Evolutionary conservation across 495 filamentous ascomycete species (phyloP), one percentile per base, ranked within the genome.

Genomic region (Neurospora sp.): DNA sequence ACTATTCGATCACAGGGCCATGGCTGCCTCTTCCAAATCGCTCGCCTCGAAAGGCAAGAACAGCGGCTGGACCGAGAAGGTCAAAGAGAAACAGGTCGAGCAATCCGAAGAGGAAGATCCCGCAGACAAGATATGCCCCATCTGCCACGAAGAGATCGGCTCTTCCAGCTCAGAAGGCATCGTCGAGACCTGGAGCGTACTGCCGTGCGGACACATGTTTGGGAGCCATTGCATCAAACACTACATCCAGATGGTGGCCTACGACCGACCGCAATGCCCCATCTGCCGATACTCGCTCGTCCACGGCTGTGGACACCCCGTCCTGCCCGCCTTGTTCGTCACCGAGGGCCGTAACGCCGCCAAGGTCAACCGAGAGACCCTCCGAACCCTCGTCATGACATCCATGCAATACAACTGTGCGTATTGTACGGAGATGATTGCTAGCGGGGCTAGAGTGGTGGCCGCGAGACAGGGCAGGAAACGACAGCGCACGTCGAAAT

Each of bases 221-320:
- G 84, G 84, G 54, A 80, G 80, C 62, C 74, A 81, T 54, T 86
- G 84, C 81, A 85, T 86, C 75, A 84, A 85, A 66, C 79, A 77
- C 42, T 85, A 84, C 76, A 78, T 86, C 7, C 76, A 77, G 69
- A 77, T 83, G 72, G 80, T 82, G n/a, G 80, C 77, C 42, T 75
- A 79, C 62, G 72, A 78, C 4, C 75, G 74, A 16, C 81, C 84
- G 7, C 72, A 73, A 41, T 85, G 84, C 42, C 84, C 82, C 69
- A 77, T 84, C 70, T 85, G 82, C 75, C 82, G 84, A 38, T 75
- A 78, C 18, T 72, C 73, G 3, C 78, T 81, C 23, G 79, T 83
- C 66, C 82, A 85, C 72, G 62, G 70, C 0, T 85, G 84, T 75
- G 82, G 83, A 7, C 83, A 85, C 40, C 80, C 83, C 11, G 77